These are phyloP conservation scores for Ascomycota sp. DNA, from an alignment of 2,329 filamentous ascomycete genomes.

Conservation along the genomic window DNA sequence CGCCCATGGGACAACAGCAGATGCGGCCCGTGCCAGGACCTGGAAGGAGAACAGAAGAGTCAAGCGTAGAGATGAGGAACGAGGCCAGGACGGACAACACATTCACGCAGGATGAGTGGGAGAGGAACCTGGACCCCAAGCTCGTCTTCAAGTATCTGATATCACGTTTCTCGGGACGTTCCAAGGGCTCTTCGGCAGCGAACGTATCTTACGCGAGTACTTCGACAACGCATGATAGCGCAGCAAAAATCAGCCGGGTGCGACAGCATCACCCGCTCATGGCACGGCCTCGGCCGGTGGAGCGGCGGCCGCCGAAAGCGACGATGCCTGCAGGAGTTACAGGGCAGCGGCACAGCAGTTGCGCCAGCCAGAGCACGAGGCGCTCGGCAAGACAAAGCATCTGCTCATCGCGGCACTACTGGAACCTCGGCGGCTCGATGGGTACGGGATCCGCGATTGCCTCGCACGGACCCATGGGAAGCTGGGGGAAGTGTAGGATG, in stretches of 20 bases:
- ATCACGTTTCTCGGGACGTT: conserved; percentile 44
- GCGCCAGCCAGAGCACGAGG: conserved; percentile 72
- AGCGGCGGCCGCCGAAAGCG: conserved; percentile 36
- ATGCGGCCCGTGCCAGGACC: conserved; percentile 18
- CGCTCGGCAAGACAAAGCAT: conserved; percentile 47
- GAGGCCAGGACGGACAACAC: conserved; percentile 9
- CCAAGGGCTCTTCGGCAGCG: conserved; percentile 18
- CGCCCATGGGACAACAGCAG: conserved; percentile 19
- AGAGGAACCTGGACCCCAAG: conserved; percentile 73
- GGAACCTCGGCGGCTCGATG: conserved; percentile 70
- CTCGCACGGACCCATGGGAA: conserved; percentile 46
- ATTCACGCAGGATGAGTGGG: conserved; percentile 70
- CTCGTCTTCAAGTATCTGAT: conserved; percentile 80
- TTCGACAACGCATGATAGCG: conserved; percentile 38
- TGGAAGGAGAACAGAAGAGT: conserved; percentile 8
- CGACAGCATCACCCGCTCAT: conserved; percentile 79
- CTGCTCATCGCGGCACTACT: conserved; percentile 66
- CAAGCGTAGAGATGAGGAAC: conserved; percentile 6
- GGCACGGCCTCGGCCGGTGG: conserved; percentile 28
- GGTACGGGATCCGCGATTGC: conserved; percentile 56
- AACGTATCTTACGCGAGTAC: conserved; percentile 26
- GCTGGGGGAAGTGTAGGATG: conserved; percentile 79
- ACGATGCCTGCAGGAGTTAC: conserved; percentile 25
- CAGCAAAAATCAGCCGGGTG: conserved; percentile 64
- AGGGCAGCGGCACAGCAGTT: conserved; percentile 40